phyloP scores from a whole-genome alignment of 164 flowering plant species.

The Aristolochia fimbriata region DNA sequence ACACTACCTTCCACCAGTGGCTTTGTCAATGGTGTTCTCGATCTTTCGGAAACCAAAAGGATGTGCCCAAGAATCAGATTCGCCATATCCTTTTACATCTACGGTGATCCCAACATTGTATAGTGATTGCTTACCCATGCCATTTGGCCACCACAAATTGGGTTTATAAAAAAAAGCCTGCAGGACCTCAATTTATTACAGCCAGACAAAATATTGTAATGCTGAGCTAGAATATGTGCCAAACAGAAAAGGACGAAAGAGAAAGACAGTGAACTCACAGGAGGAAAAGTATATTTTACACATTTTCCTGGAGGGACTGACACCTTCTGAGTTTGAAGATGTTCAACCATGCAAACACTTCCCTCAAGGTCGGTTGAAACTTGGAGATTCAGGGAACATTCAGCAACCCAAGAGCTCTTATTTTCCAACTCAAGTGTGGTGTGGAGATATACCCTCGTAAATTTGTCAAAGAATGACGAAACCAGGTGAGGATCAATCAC shows the following conservation, averaged over 20 bases:
- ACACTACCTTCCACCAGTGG: slow-evolving; percentile 90
- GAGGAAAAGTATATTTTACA: slow-evolving; percentile 63
- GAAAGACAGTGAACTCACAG: slow-evolving; percentile 34
- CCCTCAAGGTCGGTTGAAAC: slow-evolving; percentile 74
- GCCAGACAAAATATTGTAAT: neutral
- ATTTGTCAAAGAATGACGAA: slow-evolving; percentile 79
- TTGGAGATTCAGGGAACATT: slow-evolving; percentile 76
- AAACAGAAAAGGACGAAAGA: neutral
- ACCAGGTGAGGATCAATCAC: slow-evolving; percentile 94
- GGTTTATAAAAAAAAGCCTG: slow-evolving; percentile 79
- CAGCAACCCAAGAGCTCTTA: slow-evolving; percentile 60
- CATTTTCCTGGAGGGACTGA: slow-evolving; percentile 52
- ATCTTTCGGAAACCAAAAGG: slow-evolving; percentile 92
- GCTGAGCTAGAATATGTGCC: neutral
- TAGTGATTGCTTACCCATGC: slow-evolving; percentile 90
- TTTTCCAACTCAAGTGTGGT: slow-evolving; percentile 74
- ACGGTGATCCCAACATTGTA: slow-evolving; percentile 65
- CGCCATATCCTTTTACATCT: slow-evolving; percentile 73
- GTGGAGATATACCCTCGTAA: slow-evolving; percentile 73
- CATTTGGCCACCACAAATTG: slow-evolving; percentile 98
- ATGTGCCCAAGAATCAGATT: slow-evolving; percentile 79
- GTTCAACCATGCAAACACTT: slow-evolving; percentile 54
- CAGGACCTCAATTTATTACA: slow-evolving; percentile 3
- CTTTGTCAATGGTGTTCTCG: slow-evolving; percentile 62
- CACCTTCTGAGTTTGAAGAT: slow-evolving; percentile 59